These are phyloP conservation scores for Moringa oleifera DNA, from an alignment of 345 rosid species.

Conservation along the genomic window DNA sequence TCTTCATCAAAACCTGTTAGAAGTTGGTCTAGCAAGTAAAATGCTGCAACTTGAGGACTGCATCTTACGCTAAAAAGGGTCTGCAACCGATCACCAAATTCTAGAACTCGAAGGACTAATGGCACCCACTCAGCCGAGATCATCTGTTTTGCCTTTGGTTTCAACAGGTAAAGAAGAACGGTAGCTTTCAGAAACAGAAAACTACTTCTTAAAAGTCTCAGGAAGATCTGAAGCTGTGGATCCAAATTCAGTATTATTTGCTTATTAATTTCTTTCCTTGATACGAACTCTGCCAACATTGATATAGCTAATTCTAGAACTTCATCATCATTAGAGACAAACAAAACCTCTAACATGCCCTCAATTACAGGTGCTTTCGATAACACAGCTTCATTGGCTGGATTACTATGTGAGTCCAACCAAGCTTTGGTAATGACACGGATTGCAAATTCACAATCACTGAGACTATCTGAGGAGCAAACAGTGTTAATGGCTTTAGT, in stretches of 20 bases:
- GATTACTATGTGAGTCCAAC: conserved; percentile 39
- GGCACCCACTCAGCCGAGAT: conserved; percentile 53
- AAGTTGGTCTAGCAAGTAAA: conserved; percentile 52
- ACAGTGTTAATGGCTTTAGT: conserved; percentile 32
- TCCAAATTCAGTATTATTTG: conserved; percentile 40
- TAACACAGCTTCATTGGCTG: conserved; percentile 28
- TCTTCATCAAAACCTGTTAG: conserved; percentile 58
- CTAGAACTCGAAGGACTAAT: conserved; percentile 51
- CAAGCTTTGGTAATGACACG: conserved; percentile 37
- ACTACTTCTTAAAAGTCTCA: conserved; percentile 44
- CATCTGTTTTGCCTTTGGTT: conserved; percentile 63
- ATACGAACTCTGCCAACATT: conserved; percentile 39
- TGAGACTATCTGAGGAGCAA: conserved; percentile 34
- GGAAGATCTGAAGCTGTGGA: conserved; percentile 49
- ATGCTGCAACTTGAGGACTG: conserved; percentile 46
- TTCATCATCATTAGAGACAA: conserved; percentile 49
- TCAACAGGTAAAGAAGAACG: conserved; percentile 49
- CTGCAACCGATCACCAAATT: conserved; percentile 55
- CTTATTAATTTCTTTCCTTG: conserved; percentile 25
- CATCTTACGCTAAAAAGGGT: conserved; percentile 47
- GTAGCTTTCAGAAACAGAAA: conserved; percentile 55
- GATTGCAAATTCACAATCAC: conserved; percentile 45
- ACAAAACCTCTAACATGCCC: conserved; percentile 47
- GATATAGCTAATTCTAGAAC: conserved; percentile 49
- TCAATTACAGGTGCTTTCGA: conserved; percentile 36